phyloP scores from a whole-genome alignment of 1,139 yeast species.

The Geotrichum carabidarum region DNA sequence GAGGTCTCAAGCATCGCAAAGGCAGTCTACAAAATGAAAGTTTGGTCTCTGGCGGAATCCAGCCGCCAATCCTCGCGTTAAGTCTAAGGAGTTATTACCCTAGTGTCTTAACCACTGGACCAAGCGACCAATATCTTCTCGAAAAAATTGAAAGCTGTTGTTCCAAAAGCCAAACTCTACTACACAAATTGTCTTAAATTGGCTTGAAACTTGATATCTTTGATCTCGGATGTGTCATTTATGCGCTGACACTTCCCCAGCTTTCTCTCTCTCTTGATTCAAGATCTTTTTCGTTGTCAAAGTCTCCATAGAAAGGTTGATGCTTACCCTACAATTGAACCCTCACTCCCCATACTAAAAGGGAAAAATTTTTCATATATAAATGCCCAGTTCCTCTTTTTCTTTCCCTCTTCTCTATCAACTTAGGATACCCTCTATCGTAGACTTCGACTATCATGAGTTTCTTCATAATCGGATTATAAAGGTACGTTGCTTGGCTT shows the following conservation, averaged over 20 bases:
- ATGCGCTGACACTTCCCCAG: background rate
- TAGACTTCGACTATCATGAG: background rate
- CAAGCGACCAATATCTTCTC: constrained; percentile 3
- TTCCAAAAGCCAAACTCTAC: background rate
- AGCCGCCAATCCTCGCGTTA: constrained; percentile 1
- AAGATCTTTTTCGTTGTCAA: background rate
- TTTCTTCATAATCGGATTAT: background rate
- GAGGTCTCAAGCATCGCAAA: background rate
- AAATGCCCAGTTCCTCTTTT: background rate
- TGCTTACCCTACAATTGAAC: background rate
- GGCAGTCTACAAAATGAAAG: constrained; percentile 10
- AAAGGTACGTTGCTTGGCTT: background rate
- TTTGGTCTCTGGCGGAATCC: constrained; percentile 31
- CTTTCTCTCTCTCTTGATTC: too few species aligned
- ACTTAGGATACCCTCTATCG: background rate
- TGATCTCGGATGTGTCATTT: background rate
- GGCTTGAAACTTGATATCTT: background rate
- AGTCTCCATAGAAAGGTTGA: background rate
- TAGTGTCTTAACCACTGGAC: constrained; percentile 11
- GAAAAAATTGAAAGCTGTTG: background rate
- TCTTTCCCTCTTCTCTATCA: background rate
- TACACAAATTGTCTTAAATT: background rate
- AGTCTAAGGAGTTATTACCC: constrained; percentile 20
- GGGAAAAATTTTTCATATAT: background rate
- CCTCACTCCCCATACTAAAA: background rate